Base-by-base conservation (phyloP, 352 stramenopile species). In the Blastocystis sp. region DNA sequence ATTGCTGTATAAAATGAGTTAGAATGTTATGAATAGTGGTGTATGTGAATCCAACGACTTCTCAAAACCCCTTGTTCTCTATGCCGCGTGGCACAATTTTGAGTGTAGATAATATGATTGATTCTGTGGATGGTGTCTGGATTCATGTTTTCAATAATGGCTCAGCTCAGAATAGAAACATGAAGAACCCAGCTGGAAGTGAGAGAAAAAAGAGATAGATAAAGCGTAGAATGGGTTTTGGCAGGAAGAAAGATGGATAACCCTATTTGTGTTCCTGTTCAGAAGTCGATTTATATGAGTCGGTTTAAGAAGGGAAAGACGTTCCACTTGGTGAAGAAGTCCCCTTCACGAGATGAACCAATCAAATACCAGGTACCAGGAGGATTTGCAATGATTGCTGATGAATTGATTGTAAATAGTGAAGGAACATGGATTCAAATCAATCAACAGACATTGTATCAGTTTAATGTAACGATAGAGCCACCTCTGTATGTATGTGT, bases 311-410 rank as follows among this genome's bases (percentile, higher is more conserved):
- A 64, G 51, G 73, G 73, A 0, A 84, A 84, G 73, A 56, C 73
- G n/a, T 84, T 68, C 35, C 73, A 84, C 51, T 57, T 84, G 51
- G 73, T 84, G 51, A 84, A 84, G 73, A 84, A 84, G 33, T 54
- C 42, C 11, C 73, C 73, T 7, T 33, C 73, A 22, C 53, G 73
- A 17, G 48, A 84, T n/a, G 73, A 84, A 37, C 44, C 73, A 2
- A 27, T 68, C 44, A 84, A 68, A 51, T 27, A 68, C 5, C 73
- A 84, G 48, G 53, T 84, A n/a, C 73, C 73, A 1, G 73, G 73
- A 48, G 73, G 73, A 69, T 69, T 84, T 62, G 73, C 73, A 35
- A 60, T 84, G 73, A 84, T 84, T 64, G 73, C 56, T 4, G 73
- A 84, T 44, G 42, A 56, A 35, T 35, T 84, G 51, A 40, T 84